These are phyloP conservation scores for Berberis thunbergii DNA, from an alignment of 164 flowering plant genomes.

Conservation along the genomic window DNA sequence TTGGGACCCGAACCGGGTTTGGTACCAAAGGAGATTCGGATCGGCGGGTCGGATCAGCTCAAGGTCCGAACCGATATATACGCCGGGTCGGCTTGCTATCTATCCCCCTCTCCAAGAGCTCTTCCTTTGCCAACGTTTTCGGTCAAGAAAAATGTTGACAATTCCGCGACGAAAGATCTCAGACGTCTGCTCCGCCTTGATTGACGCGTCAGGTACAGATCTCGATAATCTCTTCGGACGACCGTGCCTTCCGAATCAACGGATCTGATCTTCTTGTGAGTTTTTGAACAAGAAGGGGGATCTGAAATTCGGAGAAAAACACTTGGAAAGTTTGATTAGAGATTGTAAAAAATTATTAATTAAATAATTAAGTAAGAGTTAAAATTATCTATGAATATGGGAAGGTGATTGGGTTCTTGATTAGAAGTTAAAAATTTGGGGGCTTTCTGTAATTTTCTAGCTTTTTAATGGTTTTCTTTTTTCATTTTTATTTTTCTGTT, in stretches of 20 bases:
- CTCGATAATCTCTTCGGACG: not conserved
- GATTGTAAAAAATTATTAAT: not conserved
- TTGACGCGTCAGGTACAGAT: not conserved
- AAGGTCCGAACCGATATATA: slow-evolving; percentile 17
- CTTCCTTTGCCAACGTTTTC: slow-evolving; percentile 63
- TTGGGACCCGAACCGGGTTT: slow-evolving; percentile 29
- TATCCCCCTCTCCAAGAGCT: slow-evolving; percentile 60
- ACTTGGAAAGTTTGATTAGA: not conserved
- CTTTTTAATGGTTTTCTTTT: too few relatives aligned
- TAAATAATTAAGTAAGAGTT: too few relatives aligned
- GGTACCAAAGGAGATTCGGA: slow-evolving; percentile 15
- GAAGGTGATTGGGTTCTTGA: not conserved
- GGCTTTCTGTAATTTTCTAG: too few relatives aligned
- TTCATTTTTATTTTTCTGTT: too few relatives aligned
- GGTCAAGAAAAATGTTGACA: slow-evolving; percentile 26
- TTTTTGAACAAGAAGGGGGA: not conserved
- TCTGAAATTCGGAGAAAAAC: not conserved
- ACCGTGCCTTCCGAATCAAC: not conserved
- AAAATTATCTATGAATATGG: not conserved
- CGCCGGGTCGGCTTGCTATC: slow-evolving; percentile 50
- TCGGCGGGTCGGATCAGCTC: slow-evolving; percentile 9
- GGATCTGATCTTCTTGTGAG: not conserved
- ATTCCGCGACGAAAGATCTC: slow-evolving; percentile 38
- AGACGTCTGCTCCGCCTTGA: slow-evolving; percentile 47
- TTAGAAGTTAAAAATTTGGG: too few relatives aligned